phyloP scores from a whole-genome alignment of 495 filamentous ascomycete species.

The Aspergillus carlsbadensis region DNA sequence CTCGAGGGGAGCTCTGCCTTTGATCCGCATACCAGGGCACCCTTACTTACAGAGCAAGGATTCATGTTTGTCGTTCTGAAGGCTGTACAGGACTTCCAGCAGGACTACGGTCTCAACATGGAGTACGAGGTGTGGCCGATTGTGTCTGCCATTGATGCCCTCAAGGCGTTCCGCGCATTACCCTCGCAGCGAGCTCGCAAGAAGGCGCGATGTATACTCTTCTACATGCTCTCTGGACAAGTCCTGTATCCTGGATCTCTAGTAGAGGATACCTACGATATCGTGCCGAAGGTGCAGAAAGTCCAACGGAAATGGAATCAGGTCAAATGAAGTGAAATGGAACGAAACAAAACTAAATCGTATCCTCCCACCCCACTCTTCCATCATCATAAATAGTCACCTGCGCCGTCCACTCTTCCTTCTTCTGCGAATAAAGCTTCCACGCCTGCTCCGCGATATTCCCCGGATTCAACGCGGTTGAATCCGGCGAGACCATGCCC shows the following conservation, averaged over 20 bases:
- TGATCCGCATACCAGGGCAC: neutral
- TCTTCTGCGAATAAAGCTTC: constrained; percentile 1
- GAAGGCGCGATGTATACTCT: neutral
- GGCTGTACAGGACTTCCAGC: neutral
- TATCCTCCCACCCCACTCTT: neutral
- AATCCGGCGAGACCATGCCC: neutral
- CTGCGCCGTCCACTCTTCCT: neutral
- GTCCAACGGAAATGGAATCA: no score
- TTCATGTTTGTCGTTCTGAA: neutral
- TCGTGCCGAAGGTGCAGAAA: no score
- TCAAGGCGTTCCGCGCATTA: neutral
- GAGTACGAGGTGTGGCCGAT: neutral
- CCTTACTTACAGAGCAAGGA: neutral
- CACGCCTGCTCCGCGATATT: constrained; percentile 7
- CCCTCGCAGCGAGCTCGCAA: neutral
- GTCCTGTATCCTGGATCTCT: neutral
- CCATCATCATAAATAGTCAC: constrained; percentile 1
- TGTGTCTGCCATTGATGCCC: neutral
- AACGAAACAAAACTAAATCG: neutral
- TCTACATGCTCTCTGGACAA: neutral
- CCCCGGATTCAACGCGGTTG: neutral
- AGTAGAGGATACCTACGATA: neutral
- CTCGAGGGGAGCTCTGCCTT: neutral
- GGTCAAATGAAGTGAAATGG: no score
- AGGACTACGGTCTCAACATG: neutral